Conservation (phyloP, 441 rosid species). For the Mallotus repandus region DNA sequence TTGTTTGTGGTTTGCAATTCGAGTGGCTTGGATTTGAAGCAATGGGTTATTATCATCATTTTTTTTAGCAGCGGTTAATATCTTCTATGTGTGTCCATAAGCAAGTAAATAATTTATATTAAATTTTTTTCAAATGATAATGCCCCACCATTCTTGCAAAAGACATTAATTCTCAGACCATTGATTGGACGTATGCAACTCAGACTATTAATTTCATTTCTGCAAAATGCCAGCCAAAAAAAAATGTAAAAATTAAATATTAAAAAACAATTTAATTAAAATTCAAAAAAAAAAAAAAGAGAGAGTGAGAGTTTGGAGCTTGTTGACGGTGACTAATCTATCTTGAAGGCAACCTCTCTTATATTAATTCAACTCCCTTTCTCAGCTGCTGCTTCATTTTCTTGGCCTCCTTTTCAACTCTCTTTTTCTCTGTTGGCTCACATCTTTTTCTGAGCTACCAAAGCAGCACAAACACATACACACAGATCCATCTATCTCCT, state of each 20-base stretch:
- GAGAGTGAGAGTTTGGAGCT: conserved; percentile 17
- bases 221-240: conserved; percentile 5
- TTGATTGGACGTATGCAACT: conserved; percentile 41
- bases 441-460: conserved; percentile 16
- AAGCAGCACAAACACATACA: background rate
- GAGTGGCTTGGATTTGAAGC: conserved; percentile 23
- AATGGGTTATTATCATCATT: conserved; percentile 19
- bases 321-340: conserved; percentile 44
- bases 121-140: background rate
- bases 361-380: conserved; percentile 50
- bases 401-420: conserved; percentile 29
- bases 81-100: too few species aligned
- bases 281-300: background rate
- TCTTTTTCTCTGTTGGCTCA: conserved; percentile 16
- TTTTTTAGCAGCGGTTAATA: too few species aligned
- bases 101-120: background rate
- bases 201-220: conserved; percentile 26
- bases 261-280: background rate
- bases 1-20: conserved; percentile 3
- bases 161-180: conserved; percentile 41
- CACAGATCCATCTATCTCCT: background rate
- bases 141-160: conserved; percentile 42
- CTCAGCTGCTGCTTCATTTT: conserved; percentile 54
- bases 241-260: background rate
- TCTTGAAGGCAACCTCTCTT: conserved; percentile 29